phyloP scores from a whole-genome alignment of 106 monocot species.

The Acorus gramineus region DNA sequence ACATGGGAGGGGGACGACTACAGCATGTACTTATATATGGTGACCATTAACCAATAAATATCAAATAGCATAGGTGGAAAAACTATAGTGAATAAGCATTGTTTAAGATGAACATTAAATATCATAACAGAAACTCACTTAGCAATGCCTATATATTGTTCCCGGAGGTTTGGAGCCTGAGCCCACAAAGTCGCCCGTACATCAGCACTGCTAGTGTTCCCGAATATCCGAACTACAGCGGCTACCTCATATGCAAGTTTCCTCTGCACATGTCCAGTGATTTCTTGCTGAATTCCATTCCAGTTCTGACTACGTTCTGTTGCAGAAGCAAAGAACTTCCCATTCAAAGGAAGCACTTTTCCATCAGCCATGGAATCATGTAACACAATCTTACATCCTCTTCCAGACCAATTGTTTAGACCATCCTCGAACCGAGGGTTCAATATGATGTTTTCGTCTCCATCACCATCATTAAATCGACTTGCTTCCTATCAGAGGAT shows the following conservation, averaged over 20 bases:
- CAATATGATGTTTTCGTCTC: slow-evolving; percentile 34
- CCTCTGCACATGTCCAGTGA: slow-evolving; percentile 31
- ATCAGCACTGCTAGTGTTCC: slow-evolving; percentile 21
- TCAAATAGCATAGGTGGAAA: no score
- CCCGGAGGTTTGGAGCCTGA: slow-evolving; percentile 38
- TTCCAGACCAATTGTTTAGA: slow-evolving; percentile 59
- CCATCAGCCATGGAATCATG: slow-evolving; percentile 36
- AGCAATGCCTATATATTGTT: slow-evolving; percentile 48
- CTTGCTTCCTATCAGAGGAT: slow-evolving; percentile 20
- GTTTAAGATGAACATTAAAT: neutral
- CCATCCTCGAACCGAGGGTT: slow-evolving; percentile 67
- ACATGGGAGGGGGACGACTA: no score
- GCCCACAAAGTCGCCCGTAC: slow-evolving; percentile 45
- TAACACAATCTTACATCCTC: slow-evolving; percentile 60
- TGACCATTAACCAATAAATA: no score
- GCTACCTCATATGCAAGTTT: slow-evolving; percentile 42
- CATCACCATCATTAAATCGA: neutral
- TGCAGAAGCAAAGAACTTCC: slow-evolving; percentile 50
- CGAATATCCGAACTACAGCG: slow-evolving; percentile 42
- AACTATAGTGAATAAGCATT: neutral
- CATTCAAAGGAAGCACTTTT: slow-evolving; percentile 31
- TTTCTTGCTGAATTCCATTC: slow-evolving; percentile 66
- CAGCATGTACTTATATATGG: no score
- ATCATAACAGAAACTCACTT: slow-evolving; percentile 30
- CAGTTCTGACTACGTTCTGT: slow-evolving; percentile 48